These are phyloP conservation scores for Sporothrix schenckii DNA, from an alignment of 2,329 filamentous ascomycete genomes.

Conservation along the genomic window DNA sequence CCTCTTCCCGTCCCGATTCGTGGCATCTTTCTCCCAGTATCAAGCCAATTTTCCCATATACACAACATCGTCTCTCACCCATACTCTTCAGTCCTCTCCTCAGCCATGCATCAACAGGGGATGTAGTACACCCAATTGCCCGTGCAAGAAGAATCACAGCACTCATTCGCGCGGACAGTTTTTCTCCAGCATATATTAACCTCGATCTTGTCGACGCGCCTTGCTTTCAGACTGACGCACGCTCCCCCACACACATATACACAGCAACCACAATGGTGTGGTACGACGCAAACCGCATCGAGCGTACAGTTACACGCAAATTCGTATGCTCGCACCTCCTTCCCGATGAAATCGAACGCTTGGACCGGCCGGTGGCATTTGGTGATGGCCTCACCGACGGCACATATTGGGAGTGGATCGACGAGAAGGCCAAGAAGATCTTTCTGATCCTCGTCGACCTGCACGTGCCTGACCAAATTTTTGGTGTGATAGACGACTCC, in stretches of 20 bases:
- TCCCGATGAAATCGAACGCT: slow-evolving; percentile 62
- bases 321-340: slow-evolving; percentile 68
- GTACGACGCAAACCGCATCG: slow-evolving; percentile 73
- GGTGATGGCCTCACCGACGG: slow-evolving; percentile 70
- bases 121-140: background rate
- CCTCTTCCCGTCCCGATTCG: background rate
- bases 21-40: too few species aligned
- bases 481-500: slow-evolving; percentile 72
- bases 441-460: slow-evolving; percentile 73
- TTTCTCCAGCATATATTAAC: background rate
- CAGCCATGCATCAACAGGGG: slow-evolving; percentile 22
- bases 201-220: background rate
- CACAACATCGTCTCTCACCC: background rate
- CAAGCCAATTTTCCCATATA: too few species aligned
- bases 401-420: slow-evolving; percentile 79
- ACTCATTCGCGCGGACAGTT: background rate
- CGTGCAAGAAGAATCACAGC: background rate
- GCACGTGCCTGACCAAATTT: slow-evolving; percentile 72
- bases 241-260: background rate
- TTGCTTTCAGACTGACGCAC: background rate
- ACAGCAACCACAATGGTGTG: slow-evolving; percentile 47
- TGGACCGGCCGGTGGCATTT: slow-evolving; percentile 67
- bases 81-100: background rate
- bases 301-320: slow-evolving; percentile 67
- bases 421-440: slow-evolving; percentile 67